phyloP scores from a whole-genome alignment of 352 stramenopile genomes.

The Pythium coloratum region DNA sequence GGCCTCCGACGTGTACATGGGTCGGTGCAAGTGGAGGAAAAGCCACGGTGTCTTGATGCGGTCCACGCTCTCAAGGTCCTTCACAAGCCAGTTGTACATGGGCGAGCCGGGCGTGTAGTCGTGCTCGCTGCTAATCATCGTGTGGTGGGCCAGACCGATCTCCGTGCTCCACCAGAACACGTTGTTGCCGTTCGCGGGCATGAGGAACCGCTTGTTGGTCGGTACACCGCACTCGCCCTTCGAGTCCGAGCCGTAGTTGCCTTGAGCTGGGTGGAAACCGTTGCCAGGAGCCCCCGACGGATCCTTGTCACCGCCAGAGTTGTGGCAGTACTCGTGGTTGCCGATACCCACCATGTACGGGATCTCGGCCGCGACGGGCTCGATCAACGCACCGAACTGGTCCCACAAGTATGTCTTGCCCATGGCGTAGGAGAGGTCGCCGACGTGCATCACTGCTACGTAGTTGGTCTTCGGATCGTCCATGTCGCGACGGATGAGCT shows the following conservation, averaged over 20 bases:
- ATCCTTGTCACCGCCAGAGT: constrained; percentile 20
- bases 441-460: constrained; percentile 64
- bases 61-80: constrained; percentile 26
- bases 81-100: constrained; percentile 31
- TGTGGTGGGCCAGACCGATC: constrained; percentile 26
- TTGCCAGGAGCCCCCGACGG: constrained; percentile 20
- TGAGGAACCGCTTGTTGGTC: constrained; percentile 49
- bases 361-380: constrained; percentile 53
- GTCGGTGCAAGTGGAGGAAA: constrained; percentile 30
- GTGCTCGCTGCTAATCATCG: constrained; percentile 32
- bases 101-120: constrained; percentile 25
- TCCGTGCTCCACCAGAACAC: constrained; percentile 34
- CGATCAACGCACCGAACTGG: constrained; percentile 60
- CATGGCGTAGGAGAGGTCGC: constrained; percentile 69
- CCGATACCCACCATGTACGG: constrained; percentile 63
- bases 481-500: constrained; percentile 34
- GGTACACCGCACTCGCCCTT: constrained; percentile 76
- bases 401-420: constrained; percentile 67
- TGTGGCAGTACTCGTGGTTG: constrained; percentile 33
- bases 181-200: constrained; percentile 34
- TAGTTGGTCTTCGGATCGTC: constrained; percentile 30
- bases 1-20: constrained; percentile 30
- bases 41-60: constrained; percentile 27
- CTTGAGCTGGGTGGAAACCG: constrained; percentile 23
- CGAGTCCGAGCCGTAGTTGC: constrained; percentile 26